Conservation (phyloP, 2,329 filamentous ascomycete species). For the Aspergillus neotritici region DNA sequence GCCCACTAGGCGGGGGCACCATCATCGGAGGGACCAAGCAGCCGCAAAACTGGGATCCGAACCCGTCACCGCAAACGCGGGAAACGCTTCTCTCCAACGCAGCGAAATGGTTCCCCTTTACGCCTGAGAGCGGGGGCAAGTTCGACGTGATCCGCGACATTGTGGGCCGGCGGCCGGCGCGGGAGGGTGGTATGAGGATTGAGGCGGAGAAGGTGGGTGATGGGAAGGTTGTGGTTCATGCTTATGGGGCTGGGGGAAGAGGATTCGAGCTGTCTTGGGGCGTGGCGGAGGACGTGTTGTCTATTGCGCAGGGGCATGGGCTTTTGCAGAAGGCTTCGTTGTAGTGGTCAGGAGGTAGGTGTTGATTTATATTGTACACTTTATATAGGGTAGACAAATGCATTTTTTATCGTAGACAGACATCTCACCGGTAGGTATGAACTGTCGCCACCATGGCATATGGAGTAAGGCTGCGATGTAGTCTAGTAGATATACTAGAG, state of each 20-base stretch:
- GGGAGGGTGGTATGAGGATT: constrained; percentile 47
- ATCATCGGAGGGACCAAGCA: constrained; percentile 64
- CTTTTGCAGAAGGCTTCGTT: constrained; percentile 21
- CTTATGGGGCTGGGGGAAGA: constrained; percentile 57
- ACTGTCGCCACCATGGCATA: no score
- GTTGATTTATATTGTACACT: background rate
- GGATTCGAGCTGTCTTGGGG: constrained; percentile 59
- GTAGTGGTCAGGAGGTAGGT: constrained; percentile 8
- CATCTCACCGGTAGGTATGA: no score
- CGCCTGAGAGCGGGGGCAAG: constrained; percentile 28
- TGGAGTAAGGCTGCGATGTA: no score
- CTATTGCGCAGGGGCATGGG: constrained; percentile 31
- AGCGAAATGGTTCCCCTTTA: constrained; percentile 38
- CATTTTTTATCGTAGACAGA: no score
- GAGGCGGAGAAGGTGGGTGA: constrained; percentile 43
- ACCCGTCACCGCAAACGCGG: constrained; percentile 46
- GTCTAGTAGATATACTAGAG: no score
- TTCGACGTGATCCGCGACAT: constrained; percentile 44
- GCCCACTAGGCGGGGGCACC: constrained; percentile 58
- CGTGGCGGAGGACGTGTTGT: constrained; percentile 48
- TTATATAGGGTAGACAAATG: no score
- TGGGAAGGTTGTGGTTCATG: constrained; percentile 43
- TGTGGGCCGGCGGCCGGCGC: constrained; percentile 41
- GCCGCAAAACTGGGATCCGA: constrained; percentile 50
- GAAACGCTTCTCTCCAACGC: constrained; percentile 43